Evolutionary conservation across 176 grass and related monocot species (phyloP).

Genomic region (Hordeum vulgare): DNA sequence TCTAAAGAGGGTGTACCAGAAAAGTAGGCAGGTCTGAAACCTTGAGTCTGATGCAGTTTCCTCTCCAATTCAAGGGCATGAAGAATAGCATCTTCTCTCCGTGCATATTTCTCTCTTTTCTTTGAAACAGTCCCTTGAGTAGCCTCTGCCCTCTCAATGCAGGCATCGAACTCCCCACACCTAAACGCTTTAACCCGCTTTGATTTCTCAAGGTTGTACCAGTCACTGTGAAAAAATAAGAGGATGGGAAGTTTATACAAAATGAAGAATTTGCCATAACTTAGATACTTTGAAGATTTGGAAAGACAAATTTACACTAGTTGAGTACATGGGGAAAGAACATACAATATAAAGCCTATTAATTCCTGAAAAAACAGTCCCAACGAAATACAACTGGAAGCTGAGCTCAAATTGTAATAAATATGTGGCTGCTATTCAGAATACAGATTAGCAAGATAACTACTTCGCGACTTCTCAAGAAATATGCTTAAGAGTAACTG

Average conservation of each 20-base stretch:
- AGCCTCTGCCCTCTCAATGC: slow-evolving; percentile 96
- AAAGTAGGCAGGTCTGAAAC: slow-evolving; percentile 33
- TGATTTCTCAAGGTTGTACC: slow-evolving; percentile 99
- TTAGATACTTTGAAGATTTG: not conserved
- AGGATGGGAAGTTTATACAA: slow-evolving; percentile 24
- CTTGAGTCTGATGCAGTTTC: slow-evolving; percentile 54
- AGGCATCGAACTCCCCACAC: slow-evolving; percentile 98
- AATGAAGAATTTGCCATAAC: slow-evolving; percentile 4
- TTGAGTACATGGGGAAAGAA: not conserved
- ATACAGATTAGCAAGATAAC: not conserved
- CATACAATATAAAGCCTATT: not conserved
- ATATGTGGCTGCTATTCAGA: not conserved
- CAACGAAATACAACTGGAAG: not conserved
- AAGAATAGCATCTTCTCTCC: slow-evolving; percentile 96
- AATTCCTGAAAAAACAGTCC: slow-evolving; percentile 3
- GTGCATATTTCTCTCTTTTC: slow-evolving; percentile 99
- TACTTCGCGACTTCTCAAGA: not conserved
- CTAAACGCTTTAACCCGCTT: slow-evolving; percentile 97
- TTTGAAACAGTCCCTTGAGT: slow-evolving; percentile 83
- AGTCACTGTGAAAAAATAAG: slow-evolving; percentile 56
- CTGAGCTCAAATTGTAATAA: not conserved
- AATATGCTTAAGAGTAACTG: not conserved
- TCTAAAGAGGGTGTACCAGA: slow-evolving; percentile 39
- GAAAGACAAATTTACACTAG: not conserved
- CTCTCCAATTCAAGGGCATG: slow-evolving; percentile 94